Conservation (phyloP, 495 filamentous ascomycete species). For the Delitschia confertaspora region DNA sequence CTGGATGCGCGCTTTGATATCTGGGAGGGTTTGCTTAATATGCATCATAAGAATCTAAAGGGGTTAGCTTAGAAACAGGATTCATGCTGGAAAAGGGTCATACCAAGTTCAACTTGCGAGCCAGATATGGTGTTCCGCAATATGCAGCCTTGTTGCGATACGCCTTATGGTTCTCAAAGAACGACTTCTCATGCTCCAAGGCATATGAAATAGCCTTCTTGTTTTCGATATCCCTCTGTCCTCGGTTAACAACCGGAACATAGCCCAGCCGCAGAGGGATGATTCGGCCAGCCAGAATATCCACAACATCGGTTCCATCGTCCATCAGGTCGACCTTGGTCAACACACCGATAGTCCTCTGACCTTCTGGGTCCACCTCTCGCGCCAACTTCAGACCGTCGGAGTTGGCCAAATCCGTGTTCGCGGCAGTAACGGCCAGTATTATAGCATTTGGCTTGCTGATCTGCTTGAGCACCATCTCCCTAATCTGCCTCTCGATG, state of each 20-base stretch:
- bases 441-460: constrained; percentile 97
- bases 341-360: constrained; percentile 96
- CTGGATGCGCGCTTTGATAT: constrained; percentile 93
- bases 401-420: constrained; percentile 96
- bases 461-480: constrained; percentile 99
- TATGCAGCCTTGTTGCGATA: constrained; percentile 98
- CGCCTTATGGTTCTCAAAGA: constrained; percentile 97
- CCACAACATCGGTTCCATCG: constrained; percentile 96
- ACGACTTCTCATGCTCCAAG: constrained; percentile 89
- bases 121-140: constrained; percentile 95
- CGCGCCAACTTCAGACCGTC: constrained; percentile 94
- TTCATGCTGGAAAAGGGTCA: constrained; percentile 13
- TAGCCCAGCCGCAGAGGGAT: constrained; percentile 94
- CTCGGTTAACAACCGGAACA: constrained; percentile 96
- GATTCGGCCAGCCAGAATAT: constrained; percentile 96
- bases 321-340: constrained; percentile 99
- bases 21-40: constrained; percentile 98
- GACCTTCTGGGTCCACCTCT: constrained; percentile 96
- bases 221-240: constrained; percentile 98
- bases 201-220: constrained; percentile 88
- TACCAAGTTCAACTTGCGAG: constrained; percentile 89
- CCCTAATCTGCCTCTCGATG: constrained; percentile 93
- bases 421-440: constrained; percentile 89
- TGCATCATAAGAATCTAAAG: constrained; percentile 97
- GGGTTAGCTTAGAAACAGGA: constrained; percentile 17